Evolutionary conservation across 352 stramenopile species (phyloP).

Genomic region (Globisporangium nodosum): DNA sequence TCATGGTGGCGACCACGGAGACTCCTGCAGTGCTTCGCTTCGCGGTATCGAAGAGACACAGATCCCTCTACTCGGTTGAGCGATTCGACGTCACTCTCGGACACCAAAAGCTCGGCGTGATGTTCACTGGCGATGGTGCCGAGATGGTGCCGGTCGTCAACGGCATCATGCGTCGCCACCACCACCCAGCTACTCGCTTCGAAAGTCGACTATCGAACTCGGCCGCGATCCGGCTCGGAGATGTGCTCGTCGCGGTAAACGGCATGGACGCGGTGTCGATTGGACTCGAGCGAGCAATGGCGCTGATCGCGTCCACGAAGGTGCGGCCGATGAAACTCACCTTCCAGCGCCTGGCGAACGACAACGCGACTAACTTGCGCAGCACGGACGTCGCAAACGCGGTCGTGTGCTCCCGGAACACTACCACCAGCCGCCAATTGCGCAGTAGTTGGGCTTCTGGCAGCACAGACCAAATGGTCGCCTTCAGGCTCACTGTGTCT

Average conservation of each 20-base stretch:
- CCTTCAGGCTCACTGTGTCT: neutral
- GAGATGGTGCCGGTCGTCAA: slow-evolving; percentile 46
- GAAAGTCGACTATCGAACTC: neutral
- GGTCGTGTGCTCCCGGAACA: neutral
- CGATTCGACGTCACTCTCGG: slow-evolving; percentile 36
- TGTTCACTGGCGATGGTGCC: slow-evolving; percentile 36
- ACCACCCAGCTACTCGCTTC: neutral
- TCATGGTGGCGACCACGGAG: slow-evolving; percentile 24
- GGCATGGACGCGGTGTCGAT: slow-evolving; percentile 35
- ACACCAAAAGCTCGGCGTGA: slow-evolving; percentile 33
- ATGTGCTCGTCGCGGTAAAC: slow-evolving; percentile 57
- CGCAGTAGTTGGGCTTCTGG: neutral
- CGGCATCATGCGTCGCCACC: slow-evolving; percentile 12
- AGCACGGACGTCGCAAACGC: neutral
- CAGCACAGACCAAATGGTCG: neutral
- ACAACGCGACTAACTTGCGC: slow-evolving; percentile 1
- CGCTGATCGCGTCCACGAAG: slow-evolving; percentile 23
- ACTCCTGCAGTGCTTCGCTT: slow-evolving; percentile 44
- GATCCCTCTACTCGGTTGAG: slow-evolving; percentile 17
- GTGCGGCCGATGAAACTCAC: slow-evolving; percentile 38
- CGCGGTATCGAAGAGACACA: slow-evolving; percentile 12
- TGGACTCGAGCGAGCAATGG: slow-evolving; percentile 31
- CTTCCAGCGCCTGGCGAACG: slow-evolving; percentile 37
- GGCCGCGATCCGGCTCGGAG: slow-evolving; percentile 23
- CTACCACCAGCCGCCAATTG: neutral